Percentiles rank a stretch among this genome's conserved stretches.
Conservation (phyloP, 179 eudicot genomes). For the Gypsophila paniculata region DNA sequence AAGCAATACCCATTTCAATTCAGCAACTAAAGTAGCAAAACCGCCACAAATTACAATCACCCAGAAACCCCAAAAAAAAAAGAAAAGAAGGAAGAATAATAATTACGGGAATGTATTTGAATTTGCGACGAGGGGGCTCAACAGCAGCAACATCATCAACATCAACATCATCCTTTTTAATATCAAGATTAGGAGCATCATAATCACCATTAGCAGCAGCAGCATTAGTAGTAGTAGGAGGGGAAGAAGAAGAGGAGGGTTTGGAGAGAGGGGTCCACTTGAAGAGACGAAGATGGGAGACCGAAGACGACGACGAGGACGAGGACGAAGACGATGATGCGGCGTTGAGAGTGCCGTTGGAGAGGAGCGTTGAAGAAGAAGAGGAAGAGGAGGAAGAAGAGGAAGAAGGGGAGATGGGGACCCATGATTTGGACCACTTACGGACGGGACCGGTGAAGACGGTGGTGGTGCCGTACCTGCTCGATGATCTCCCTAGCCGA, state of each 20-base stretch:
- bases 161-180: slow-evolving; percentile 10
- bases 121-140: slow-evolving; percentile 58
- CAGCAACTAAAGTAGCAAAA: slow-evolving; percentile 3
- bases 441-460: slow-evolving; percentile 88
- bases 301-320: not conserved
- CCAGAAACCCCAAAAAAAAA: not conserved
- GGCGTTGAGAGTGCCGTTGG: no score
- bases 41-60: no score
- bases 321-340: slow-evolving; percentile 7
- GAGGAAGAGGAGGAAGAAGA: not conserved
- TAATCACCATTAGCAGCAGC: not conserved
- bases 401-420: slow-evolving; percentile 31
- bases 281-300: slow-evolving; percentile 42
- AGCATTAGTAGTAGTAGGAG: not conserved
- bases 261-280: slow-evolving; percentile 78
- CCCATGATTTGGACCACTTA: slow-evolving; percentile 89
- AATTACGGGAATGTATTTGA: slow-evolving; percentile 74
- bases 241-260: not conserved
- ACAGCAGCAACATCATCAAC: slow-evolving; percentile 31
- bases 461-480: slow-evolving; percentile 74
- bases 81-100: not conserved
- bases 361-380: no score
- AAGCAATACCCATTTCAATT: not conserved
- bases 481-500: slow-evolving; percentile 76
- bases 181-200: not conserved